A percentile compares a stretch with the other conserved stretches of the same genome.
Conservation (phyloP, 1,284 basidiomycete species). For the Leccinum ponderosum region DNA sequence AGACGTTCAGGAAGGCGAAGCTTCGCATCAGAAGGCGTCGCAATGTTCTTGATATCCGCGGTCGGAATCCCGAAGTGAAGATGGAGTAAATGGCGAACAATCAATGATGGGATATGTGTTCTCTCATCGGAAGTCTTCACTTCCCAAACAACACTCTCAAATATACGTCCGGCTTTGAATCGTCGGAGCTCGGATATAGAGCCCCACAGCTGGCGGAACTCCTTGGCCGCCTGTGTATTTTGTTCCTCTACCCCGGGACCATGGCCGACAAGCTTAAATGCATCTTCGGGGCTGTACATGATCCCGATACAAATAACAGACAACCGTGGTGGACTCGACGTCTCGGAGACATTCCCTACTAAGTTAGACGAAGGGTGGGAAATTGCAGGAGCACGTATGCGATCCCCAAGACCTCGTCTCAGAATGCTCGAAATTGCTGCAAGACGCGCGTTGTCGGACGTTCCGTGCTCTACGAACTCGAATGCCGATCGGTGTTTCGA, state of each 20-base stretch:
- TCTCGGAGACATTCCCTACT: conserved; percentile 48
- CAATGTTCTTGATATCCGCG: conserved; percentile 56
- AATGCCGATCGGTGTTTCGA: conserved; percentile 48
- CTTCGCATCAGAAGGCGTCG: conserved; percentile 64
- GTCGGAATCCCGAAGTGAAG: conserved; percentile 71
- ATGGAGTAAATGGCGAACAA: conserved; percentile 74
- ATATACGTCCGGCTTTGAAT: conserved; percentile 94
- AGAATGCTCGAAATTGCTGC: conserved; percentile 56
- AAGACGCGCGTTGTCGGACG: conserved; percentile 55
- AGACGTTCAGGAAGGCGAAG: conserved; percentile 66
- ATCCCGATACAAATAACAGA: conserved; percentile 69
- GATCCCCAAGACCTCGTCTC: conserved; percentile 68
- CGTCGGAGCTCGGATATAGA: conserved; percentile 90
- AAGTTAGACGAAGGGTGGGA: conserved; percentile 50
- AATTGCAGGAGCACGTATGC: conserved; percentile 60
- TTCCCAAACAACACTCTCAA: conserved; percentile 95
- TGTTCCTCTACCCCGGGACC: conserved; percentile 77
- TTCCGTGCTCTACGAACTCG: conserved; percentile 60
- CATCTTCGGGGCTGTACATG: conserved; percentile 67
- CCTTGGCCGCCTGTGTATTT: conserved; percentile 49
- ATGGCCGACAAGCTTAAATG: conserved; percentile 85
- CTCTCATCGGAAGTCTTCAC: conserved; percentile 75
- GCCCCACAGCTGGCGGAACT: conserved; percentile 91
- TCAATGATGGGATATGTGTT: conserved; percentile 72
- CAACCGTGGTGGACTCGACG: conserved; percentile 44